These are phyloP conservation scores for Suhomyces kunorum DNA, from an alignment of 1,139 yeast genomes.

Conservation along the genomic window DNA sequence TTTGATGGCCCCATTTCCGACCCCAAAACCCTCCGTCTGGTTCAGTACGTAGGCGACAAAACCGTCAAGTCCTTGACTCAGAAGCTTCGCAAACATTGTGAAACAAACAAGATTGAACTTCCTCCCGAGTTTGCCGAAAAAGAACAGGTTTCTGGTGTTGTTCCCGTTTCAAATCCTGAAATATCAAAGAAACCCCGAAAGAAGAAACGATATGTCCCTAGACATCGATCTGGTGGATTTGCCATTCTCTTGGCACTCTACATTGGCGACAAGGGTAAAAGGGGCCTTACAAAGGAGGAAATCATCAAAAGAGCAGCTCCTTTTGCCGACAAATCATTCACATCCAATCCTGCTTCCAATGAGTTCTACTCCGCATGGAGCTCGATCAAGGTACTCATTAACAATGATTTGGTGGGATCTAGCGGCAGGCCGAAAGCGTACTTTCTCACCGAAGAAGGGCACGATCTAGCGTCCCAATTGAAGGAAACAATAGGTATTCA, in stretches of 20 bases:
- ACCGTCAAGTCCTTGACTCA: conserved; percentile 50
- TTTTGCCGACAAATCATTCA: conserved; percentile 67
- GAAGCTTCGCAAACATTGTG: conserved; percentile 48
- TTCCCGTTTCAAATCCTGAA: conserved; percentile 3
- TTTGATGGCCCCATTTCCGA: conserved; percentile 46
- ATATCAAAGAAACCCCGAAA: conserved; percentile 23
- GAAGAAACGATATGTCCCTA: conserved; percentile 65
- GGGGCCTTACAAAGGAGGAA: conserved; percentile 63
- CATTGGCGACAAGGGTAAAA: conserved; percentile 48
- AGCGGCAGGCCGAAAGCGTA: conserved; percentile 64
- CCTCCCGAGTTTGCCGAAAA: conserved; percentile 41
- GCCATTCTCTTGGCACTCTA: conserved; percentile 73
- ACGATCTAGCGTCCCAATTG: conserved; percentile 59
- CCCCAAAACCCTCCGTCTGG: conserved; percentile 51
- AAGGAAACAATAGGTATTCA: conserved; percentile 45
- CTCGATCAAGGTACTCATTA: conserved; percentile 62
- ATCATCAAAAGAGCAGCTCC: conserved; percentile 58
- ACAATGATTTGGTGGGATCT: conserved; percentile 59
- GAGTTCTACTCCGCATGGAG: conserved; percentile 82
- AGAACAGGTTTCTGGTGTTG: conserved; percentile 9
- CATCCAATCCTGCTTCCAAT: conserved; percentile 58
- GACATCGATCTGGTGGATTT: conserved; percentile 80
- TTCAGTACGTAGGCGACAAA: conserved; percentile 65
- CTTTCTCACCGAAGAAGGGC: conserved; percentile 73
- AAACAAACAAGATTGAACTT: conserved; percentile 35